Evolutionary conservation across 1,284 basidiomycete genomes (phyloP), one percentile per base, ranked within the genome.

Genomic region (Microbotryum scabiosae): DNA sequence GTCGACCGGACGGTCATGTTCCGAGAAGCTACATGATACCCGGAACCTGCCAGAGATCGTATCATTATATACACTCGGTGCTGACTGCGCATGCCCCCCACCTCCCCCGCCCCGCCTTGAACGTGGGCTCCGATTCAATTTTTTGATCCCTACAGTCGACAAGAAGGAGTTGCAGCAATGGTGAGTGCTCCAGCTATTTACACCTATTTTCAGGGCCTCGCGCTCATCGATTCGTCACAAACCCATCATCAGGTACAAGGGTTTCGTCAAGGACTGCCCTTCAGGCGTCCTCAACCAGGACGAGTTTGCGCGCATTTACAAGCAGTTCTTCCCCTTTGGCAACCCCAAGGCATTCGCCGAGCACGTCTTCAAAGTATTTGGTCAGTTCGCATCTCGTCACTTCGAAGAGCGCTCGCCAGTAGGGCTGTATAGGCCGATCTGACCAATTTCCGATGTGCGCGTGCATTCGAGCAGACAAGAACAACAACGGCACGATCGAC

Each of bases 131-230:
- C 9, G 23, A 10, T 32, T 3, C 50, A n/a, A 9, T 14, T 6
- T 21, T 16, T 45, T 32, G 16, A 30, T 23, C 18, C n/a, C 23
- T 28, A 48, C 76, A 98, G 96, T 99, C 76, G 96, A 98, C 82
- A 97, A 97, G 85, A 90, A 93, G 77, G 96, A 99, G 77, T 85
- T 98, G 57, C 94, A 98, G 80, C 93, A 97, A 82, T 99, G 96
- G 94, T 88, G 7, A 52, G 63, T 56, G 12, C 20, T 36, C 47
- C 47, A 56, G 63, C 60, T 21, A 26, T 45, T 14, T 16, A 4
- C n/a, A 10, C 44, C 47, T 44, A 21, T 1, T 8, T 18, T 10
- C 2, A 2, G 4, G 0, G 20, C 12, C 26, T 6, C 9, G 32
- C 10, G 18, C 21, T 54, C 12, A n/a, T 18, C 7, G 10, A 47